Conservation (phyloP, 2,329 filamentous ascomycete genomes). For the Pestalotiopsis sp. region DNA sequence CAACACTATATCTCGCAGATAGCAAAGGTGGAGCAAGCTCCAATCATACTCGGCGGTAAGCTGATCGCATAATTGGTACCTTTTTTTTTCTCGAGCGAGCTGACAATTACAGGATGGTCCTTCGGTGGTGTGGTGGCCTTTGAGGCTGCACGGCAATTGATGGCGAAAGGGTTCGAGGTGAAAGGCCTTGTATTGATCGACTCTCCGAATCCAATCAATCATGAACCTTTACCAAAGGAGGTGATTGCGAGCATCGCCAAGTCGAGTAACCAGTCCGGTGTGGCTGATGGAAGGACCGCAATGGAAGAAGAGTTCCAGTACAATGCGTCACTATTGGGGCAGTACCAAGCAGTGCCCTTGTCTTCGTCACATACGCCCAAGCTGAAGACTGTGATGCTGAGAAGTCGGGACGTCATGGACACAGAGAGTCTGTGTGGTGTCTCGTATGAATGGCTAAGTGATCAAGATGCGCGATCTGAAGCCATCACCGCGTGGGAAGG, state of each 20-base stretch:
- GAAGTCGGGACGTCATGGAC: conserved; percentile 19
- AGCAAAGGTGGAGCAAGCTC: neutral
- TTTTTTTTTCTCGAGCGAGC: neutral
- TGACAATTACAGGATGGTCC: conserved; percentile 53
- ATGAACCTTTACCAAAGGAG: conserved; percentile 47
- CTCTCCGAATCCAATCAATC: conserved; percentile 45
- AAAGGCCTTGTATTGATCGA: conserved; percentile 46
- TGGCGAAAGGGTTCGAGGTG: conserved; percentile 39
- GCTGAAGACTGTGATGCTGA: conserved; percentile 13
- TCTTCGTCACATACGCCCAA: neutral
- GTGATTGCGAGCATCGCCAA: conserved; percentile 16
- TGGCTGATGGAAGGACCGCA: neutral
- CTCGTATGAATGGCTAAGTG: conserved; percentile 24
- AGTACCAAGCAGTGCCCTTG: conserved; percentile 3
- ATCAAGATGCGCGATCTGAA: conserved; percentile 1
- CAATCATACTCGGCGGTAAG: conserved; percentile 13
- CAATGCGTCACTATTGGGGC: conserved; percentile 19
- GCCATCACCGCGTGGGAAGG: conserved; percentile 9
- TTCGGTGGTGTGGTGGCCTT: conserved; percentile 61
- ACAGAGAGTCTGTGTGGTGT: conserved; percentile 22
- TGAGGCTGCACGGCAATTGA: conserved; percentile 45
- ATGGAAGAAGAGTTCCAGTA: conserved; percentile 16
- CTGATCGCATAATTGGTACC: neutral
- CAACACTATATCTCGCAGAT: conserved; percentile 14
- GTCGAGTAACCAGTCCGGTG: neutral